Evolutionary conservation across 208 protist genomes (phyloP), one percentile per base, ranked within the genome.

Genomic region (Trypanosoma lewisi): DNA sequence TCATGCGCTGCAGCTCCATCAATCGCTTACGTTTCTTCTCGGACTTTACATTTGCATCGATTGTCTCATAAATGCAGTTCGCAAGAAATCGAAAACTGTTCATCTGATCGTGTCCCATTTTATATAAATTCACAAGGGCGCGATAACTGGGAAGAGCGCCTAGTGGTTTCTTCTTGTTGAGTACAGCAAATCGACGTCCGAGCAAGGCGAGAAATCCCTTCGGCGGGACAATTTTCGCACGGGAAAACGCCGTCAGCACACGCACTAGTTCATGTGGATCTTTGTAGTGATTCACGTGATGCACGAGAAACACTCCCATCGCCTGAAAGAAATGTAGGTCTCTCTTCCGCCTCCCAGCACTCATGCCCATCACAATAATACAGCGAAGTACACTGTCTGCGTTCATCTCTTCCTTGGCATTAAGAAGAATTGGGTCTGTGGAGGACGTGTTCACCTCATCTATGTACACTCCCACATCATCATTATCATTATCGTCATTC

Each of bases 251-350:
- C 21, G 82, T 89, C 30, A 93, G 70, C 11, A 88, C 79, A 16
- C 73, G 73, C 23, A 87, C 76, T 4, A 93, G 57, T 7, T 86
- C 67, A 34, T 80, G 71, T 17, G 87, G 78, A 57, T 89, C 75
- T 17, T 74, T 73, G 67, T 87, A 89, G 28, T 74, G 53, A 64
- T 88, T 86, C 64, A 93, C 83, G 47, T 83, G 74, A 33, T 74
- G 72, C 34, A 72, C 59, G 23, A 93, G 50, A 47, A 80, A 89
- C 49, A 76, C 65, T 16, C 83, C 87, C 34, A 93, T 52, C 16
- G 82, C 72, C 42, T 78, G 73, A 64, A 93, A 94, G 59, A 91
- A 87, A 19, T 76, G 79, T 37, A 89, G 34, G 62, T 94, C 87
- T 4, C 84, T 69, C 67, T 90, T 93, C 9, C 83, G 83, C 1